Conservation (phyloP, 495 filamentous ascomycete species). For the Penicillium macrosclerotiorum region DNA sequence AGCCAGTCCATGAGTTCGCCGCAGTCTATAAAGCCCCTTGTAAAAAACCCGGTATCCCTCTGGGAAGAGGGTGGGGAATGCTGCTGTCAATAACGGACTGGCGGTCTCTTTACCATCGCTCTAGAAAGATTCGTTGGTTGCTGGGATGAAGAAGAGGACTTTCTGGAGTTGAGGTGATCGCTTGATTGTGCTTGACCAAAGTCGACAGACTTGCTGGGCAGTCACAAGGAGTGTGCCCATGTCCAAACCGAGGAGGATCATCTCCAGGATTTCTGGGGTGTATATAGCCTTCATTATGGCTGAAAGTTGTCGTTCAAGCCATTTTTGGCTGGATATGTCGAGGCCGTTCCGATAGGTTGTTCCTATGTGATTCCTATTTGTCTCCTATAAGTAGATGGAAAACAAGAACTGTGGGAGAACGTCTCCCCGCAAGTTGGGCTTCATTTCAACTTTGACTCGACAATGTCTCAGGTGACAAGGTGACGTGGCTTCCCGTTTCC, state of each 20-base stretch:
- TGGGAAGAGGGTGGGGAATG: conserved; percentile 8
- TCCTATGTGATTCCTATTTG: too few relatives aligned
- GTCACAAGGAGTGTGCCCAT: conserved; percentile 14
- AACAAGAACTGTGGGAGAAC: too few relatives aligned
- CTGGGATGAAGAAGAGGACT: conserved; percentile 13
- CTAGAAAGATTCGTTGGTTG: conserved; percentile 5
- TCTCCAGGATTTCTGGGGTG: conserved; percentile 12
- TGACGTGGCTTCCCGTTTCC: too few relatives aligned
- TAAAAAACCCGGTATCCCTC: not conserved
- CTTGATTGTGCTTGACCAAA: conserved; percentile 6
- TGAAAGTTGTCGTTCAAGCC: not conserved
- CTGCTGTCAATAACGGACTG: conserved; percentile 5
- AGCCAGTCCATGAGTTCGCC: not conserved
- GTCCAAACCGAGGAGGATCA: conserved; percentile 7
- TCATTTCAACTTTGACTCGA: too few relatives aligned
- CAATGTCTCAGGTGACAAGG: too few relatives aligned
- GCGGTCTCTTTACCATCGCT: not conserved
- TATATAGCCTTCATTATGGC: not conserved
- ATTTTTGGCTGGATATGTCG: too few relatives aligned
- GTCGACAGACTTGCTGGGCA: conserved; percentile 9
- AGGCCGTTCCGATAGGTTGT: too few relatives aligned
- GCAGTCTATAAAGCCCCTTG: not conserved
- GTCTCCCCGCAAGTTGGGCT: too few relatives aligned
- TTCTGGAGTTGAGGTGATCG: conserved; percentile 11
- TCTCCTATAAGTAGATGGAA: too few relatives aligned